Evolutionary conservation across 2,329 filamentous ascomycete species (phyloP).

Genomic region (Penicillium sp.): DNA sequence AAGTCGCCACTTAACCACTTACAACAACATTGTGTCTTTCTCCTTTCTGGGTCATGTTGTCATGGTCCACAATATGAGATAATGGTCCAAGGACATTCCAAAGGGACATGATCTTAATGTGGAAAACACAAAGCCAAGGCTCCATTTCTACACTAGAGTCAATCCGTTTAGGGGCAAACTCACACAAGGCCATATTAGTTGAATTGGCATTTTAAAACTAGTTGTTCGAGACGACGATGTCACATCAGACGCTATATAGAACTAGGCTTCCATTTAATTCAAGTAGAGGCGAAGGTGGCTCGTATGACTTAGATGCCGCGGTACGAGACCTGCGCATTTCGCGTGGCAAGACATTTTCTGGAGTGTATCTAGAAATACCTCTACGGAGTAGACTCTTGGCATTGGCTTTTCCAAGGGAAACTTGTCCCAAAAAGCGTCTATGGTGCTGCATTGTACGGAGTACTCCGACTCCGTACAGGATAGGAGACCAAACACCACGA

Average conservation of each 20-base stretch:
- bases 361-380: not conserved
- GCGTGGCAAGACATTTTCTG: not conserved
- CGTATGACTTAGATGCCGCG: not conserved
- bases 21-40: not conserved
- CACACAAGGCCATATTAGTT: not conserved
- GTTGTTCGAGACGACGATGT: not conserved
- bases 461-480: not conserved
- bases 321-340: not conserved
- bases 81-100: not conserved
- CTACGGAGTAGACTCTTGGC: not conserved
- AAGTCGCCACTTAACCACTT: not conserved
- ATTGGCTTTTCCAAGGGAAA: not conserved
- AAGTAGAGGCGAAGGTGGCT: not conserved
- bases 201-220: not conserved
- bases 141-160: not conserved
- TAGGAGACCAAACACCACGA: not conserved
- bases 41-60: not conserved
- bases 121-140: not conserved
- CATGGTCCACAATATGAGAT: not conserved
- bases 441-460: not conserved
- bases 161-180: conserved; percentile 1
- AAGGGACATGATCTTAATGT: not conserved
- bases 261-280: not conserved
- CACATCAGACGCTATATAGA: not conserved
- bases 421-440: not conserved